These are phyloP conservation scores for Colletotrichum echinochloae DNA, from an alignment of 2,329 filamentous ascomycete genomes.

Conservation along the genomic window DNA sequence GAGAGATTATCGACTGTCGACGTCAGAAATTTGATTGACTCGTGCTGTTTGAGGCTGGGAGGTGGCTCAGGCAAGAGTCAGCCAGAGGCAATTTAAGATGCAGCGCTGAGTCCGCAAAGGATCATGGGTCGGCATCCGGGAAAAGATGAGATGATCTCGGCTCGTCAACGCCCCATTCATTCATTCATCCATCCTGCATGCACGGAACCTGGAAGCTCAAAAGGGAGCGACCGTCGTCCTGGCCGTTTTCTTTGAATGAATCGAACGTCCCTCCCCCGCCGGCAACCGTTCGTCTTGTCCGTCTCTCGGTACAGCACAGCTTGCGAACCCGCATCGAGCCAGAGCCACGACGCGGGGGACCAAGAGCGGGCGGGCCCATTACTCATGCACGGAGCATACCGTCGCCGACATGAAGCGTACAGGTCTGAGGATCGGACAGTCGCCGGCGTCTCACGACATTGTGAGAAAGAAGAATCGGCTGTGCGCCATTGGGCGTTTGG, in stretches of 20 bases:
- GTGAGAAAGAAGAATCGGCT: slow-evolving; percentile 27
- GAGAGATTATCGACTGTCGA: slow-evolving; percentile 30
- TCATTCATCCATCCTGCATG: slow-evolving; percentile 20
- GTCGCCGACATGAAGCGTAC: slow-evolving; percentile 28
- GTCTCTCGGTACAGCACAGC: slow-evolving; percentile 4
- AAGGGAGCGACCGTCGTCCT: background rate
- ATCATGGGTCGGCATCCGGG: slow-evolving; percentile 9
- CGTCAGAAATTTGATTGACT: slow-evolving; percentile 40
- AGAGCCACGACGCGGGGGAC: slow-evolving; percentile 26
- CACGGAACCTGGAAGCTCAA: slow-evolving; percentile 13
- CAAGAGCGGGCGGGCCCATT: slow-evolving; percentile 25
- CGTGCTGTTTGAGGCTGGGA: slow-evolving; percentile 21
- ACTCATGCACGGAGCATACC: slow-evolving; percentile 28
- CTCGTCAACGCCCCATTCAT: slow-evolving; percentile 31
- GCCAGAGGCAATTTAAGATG: slow-evolving; percentile 39
- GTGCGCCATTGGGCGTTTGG: slow-evolving; percentile 38
- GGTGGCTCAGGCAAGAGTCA: slow-evolving; percentile 35
- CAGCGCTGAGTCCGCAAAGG: slow-evolving; percentile 30
- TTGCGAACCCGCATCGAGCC: slow-evolving; percentile 18
- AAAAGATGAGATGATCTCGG: slow-evolving; percentile 34
- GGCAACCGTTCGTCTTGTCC: slow-evolving; percentile 22
- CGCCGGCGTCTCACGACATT: slow-evolving; percentile 26
- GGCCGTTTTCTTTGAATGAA: background rate
- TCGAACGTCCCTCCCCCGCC: background rate
- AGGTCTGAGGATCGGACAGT: slow-evolving; percentile 37